Conservation (phyloP, 2,329 filamentous ascomycete genomes). For the Zymoseptoria tritici region DNA sequence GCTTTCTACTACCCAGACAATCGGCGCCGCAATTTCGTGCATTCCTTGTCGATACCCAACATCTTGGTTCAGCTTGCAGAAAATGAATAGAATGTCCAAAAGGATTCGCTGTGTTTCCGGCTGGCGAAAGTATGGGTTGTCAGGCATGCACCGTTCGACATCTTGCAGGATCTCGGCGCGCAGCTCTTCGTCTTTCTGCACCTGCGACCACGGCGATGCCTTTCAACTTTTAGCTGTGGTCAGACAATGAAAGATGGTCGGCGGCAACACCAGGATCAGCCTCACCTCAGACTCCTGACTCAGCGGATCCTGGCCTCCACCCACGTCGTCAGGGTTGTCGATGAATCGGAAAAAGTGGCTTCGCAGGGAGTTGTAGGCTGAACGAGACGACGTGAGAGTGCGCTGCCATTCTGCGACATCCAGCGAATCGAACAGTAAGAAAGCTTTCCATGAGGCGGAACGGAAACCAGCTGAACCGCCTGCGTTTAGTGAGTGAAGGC, state of each 20-base stretch:
- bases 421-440: conserved; percentile 67
- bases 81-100: conserved; percentile 85
- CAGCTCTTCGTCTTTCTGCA: conserved; percentile 74
- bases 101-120: conserved; percentile 71
- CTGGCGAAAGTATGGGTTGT: conserved; percentile 83
- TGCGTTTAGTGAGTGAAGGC: conserved; percentile 10
- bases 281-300: conserved; percentile 68
- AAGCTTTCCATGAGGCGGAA: conserved; percentile 90
- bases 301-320: conserved; percentile 64
- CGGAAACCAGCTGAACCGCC: conserved; percentile 51
- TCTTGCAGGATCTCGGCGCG: conserved; percentile 89
- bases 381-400: conserved; percentile 59
- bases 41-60: conserved; percentile 95
- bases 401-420: conserved; percentile 61
- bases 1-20: conserved; percentile 74
- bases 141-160: conserved; percentile 82
- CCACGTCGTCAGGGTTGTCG: conserved; percentile 73
- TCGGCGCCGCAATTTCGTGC: conserved; percentile 89
- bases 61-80: conserved; percentile 83
- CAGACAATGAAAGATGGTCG: conserved; percentile 16
- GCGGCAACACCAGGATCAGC: background rate
- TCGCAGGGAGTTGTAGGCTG: conserved; percentile 64
- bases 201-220: conserved; percentile 85
- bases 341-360: conserved; percentile 74
- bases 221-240: conserved; percentile 38